Base-by-base conservation (phyloP, 2,329 filamentous ascomycete genomes). In the Myrmaecium sp. region DNA sequence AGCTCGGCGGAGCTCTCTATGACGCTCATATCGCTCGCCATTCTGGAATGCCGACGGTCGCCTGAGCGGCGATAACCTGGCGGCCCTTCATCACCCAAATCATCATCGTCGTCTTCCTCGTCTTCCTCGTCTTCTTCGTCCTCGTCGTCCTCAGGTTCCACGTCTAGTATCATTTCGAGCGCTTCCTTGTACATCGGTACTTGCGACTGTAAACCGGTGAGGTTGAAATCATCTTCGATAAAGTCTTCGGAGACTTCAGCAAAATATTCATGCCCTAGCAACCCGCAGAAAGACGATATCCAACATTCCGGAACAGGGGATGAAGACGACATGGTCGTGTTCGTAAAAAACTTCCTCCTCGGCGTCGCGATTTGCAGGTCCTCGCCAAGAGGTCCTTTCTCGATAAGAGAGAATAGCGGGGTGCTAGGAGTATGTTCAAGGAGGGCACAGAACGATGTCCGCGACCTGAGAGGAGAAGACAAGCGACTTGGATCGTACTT, bases 181-280 rank as follows among this genome's bases (percentile, higher is more conserved):
- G 89, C 89, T 57, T 98, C 89, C 57, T 95, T 98, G 55, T 98
- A 98, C 80, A 94, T 93, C 36, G 82, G 77, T 27, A 98, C 89
- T 57, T 95, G 86, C 33, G 75, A 79, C 55, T 93, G 83, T 44
- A 98, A 64, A 26, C 89, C 89, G 1, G 89, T 98, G 37, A 98
- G 64, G 55, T 98, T 98, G 65, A 98, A 98, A 55, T 98, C 89
- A 71, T 98, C 89, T 54, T 98, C 89, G 48, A 98, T 95, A 44
- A 98, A 98, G 47, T 98, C 89, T 57, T 98, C 89, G 23, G 82
- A 89, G 26, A 98, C 86, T 60, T 98, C 89, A 35, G 89, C 89
- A 54, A 98, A 98, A 60, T 95, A 98, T 55, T 98, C 89, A 52
- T 98, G 89, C 34, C 89, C 89, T 33, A 95, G 69, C 23, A 95